A percentile compares a stretch with the other conserved stretches of the same genome.
These are phyloP conservation scores for Pseudopyricularia cyperi DNA, from an alignment of 2,329 filamentous ascomycete species.

Conservation along the genomic window DNA sequence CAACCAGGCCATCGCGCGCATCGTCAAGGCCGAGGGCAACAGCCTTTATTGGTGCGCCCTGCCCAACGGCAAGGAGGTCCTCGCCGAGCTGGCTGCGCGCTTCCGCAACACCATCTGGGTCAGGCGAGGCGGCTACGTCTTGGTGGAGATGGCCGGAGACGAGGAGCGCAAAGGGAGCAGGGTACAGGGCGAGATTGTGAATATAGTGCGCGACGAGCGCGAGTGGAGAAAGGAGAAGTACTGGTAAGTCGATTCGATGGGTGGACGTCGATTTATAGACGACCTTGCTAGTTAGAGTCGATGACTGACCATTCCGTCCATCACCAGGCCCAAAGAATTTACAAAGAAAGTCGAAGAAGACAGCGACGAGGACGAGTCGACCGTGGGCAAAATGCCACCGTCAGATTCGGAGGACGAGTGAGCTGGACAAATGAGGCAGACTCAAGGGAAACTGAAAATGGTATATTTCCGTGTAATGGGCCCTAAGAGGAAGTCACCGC, in stretches of 20 bases:
- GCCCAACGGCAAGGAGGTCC: conserved; percentile 49
- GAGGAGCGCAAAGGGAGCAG: conserved; percentile 60
- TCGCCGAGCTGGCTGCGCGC: conserved; percentile 66
- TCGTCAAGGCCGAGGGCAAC: conserved; percentile 76
- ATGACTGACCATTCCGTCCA: conserved; percentile 6
- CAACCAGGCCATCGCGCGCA: conserved; percentile 59
- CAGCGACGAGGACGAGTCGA: conserved; percentile 64
- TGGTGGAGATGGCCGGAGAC: conserved; percentile 56
- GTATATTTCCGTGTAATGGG: background rate
- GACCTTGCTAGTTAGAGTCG: background rate
- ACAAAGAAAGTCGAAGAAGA: conserved; percentile 47
- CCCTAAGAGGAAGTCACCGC: background rate
- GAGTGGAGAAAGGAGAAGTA: conserved; percentile 79
- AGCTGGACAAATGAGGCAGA: background rate
- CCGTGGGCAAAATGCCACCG: conserved; percentile 73
- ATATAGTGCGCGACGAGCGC: conserved; percentile 85
- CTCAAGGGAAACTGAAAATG: background rate
- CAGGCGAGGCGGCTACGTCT: conserved; percentile 74
- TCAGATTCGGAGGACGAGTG: conserved; percentile 63
- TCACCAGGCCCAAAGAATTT: conserved; percentile 65
- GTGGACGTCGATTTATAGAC: no score
- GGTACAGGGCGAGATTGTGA: conserved; percentile 78
- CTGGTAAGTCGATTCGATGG: conserved; percentile 47
- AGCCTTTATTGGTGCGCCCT: conserved; percentile 73
- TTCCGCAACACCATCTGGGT: conserved; percentile 94